Base-by-base conservation (phyloP, 1,139 yeast species). In the Pichia inconspicua region DNA sequence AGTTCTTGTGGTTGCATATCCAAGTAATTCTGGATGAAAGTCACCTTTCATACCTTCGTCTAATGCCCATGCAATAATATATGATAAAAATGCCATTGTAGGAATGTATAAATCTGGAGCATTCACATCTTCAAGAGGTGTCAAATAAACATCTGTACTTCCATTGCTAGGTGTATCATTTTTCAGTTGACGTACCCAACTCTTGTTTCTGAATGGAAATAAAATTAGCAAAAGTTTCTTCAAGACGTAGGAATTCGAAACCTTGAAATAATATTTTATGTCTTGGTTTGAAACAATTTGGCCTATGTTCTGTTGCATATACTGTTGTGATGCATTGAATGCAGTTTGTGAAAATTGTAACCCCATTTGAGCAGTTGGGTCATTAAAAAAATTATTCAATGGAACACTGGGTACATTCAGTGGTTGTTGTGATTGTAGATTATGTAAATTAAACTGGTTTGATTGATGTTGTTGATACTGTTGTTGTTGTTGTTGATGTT, bases 81-180 rank as follows among this genome's bases (percentile, higher is more conserved):
- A 92, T 1, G 98, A 89, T 46, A 89, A 81, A 59, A 85, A 79
- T 2, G 97, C 87, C 96, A 90, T 89, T 55, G 86, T 69, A 5
- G 99, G 99, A 49, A 94, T 87, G 66, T 94, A 94, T 72, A 92
- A 77, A 66, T 94, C 99, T 2, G 98, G 98, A 0, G 97, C 95
- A 63, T 94, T 94, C 53, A 85, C 74, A 64, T 94, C 98, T 53
- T 80, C 84, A 36, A 76, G 66, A 11, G 96, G 95, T 5, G 85
- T 80, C 1, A 86, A 84, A 63, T 74, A 87, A 15, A 73, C 68
- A 14, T 39, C 41, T 41, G 77, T 81, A 3, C 65, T 62, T 17
- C 51, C 54, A 8, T 66, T 66, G 17, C 70, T 44, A 41, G 54
- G 56, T 14, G 54, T 12, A 4, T 52, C 60, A 38, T 59, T 60